These are phyloP conservation scores for Vitis vinifera DNA, from an alignment of 164 flowering plant species.

Conservation along the genomic window ASM3070453v1 NC_081818.1:10216001-10216500, in stretches of 20 bases:
- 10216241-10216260: slow-evolving; percentile 87
- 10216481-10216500: slow-evolving; percentile 63
- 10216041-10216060: slow-evolving; percentile 59
- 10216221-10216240: slow-evolving; percentile 62
- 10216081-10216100: slow-evolving; percentile 90
- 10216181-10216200: slow-evolving; percentile 88
- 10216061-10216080: slow-evolving; percentile 92
- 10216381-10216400: slow-evolving; percentile 74
- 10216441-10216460: slow-evolving; percentile 81
- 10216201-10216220: slow-evolving; percentile 85
- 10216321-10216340: slow-evolving; percentile 62
- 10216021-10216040: slow-evolving; percentile 50
- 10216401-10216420: slow-evolving; percentile 81
- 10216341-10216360: slow-evolving; percentile 47
- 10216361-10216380: slow-evolving; percentile 70
- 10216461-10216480: slow-evolving; percentile 77
- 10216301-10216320: slow-evolving; percentile 67
- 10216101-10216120: slow-evolving; percentile 73
- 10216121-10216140: slow-evolving; percentile 57
- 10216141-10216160: slow-evolving; percentile 79
- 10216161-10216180: slow-evolving; percentile 80
- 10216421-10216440: slow-evolving; percentile 72
- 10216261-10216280: slow-evolving; percentile 75
- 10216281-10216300: slow-evolving; percentile 68
- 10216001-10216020: slow-evolving; percentile 77